phyloP scores from a whole-genome alignment of 1,284 basidiomycete species.

The Cryptococcus sp. region DNA sequence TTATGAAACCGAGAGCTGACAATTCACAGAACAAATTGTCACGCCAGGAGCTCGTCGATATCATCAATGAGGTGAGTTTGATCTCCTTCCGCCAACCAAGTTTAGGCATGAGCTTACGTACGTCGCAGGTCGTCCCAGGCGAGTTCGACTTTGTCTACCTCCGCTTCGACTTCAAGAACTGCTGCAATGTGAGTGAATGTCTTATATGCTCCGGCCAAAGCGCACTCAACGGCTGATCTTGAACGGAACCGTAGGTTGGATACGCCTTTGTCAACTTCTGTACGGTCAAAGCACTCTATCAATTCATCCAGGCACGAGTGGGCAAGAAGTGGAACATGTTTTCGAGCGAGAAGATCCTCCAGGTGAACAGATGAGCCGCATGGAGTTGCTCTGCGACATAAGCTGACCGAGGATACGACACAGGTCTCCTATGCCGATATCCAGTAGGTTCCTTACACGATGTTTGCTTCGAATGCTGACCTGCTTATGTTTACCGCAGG shows the following conservation, averaged over 20 bases:
- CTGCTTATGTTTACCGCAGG: slow-evolving; percentile 14
- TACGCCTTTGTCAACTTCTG: slow-evolving; percentile 50
- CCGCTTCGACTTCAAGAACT: slow-evolving; percentile 49
- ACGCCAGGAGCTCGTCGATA: slow-evolving; percentile 44
- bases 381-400: background rate
- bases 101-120: background rate
- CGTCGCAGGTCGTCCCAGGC: slow-evolving; percentile 40
- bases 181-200: slow-evolving; percentile 43
- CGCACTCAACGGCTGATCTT: background rate
- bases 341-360: slow-evolving; percentile 49
- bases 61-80: slow-evolving; percentile 39
- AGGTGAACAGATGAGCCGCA: slow-evolving; percentile 26
- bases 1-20: background rate
- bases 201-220: background rate
- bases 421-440: slow-evolving; percentile 50
- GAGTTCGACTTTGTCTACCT: slow-evolving; percentile 50
- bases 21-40: slow-evolving; percentile 46
- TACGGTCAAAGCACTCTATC: slow-evolving; percentile 32
- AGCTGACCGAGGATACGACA: slow-evolving; percentile 1
- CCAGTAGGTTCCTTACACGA: slow-evolving; percentile 30
- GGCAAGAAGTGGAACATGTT: slow-evolving; percentile 50
- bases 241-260: slow-evolving; percentile 30
- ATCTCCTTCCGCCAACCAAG: background rate
- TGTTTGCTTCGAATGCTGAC: background rate
- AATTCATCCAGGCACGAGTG: slow-evolving; percentile 38